Conservation (phyloP, 2,329 filamentous ascomycete species). For the Sarocladium strictum region DNA sequence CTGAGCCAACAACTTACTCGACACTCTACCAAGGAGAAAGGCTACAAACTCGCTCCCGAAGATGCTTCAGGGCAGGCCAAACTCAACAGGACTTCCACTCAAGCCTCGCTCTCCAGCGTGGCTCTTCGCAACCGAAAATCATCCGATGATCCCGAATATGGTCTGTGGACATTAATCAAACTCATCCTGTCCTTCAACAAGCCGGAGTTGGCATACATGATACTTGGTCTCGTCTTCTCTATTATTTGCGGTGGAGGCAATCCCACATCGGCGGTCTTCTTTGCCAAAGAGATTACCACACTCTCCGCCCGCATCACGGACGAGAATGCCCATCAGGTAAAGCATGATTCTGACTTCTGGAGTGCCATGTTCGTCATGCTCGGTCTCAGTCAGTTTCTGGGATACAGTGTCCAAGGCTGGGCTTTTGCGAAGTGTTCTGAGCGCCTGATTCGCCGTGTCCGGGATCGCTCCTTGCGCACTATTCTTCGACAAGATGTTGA, state of each 20-base stretch:
- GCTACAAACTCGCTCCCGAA: neutral
- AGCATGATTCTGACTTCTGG: conserved; percentile 77
- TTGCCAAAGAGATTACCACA: conserved; percentile 78
- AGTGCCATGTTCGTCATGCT: conserved; percentile 84
- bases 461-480: conserved; percentile 74
- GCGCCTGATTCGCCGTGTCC: conserved; percentile 73
- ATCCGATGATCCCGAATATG: conserved; percentile 49
- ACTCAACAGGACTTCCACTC: conserved; percentile 29
- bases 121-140: conserved; percentile 49
- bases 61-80: neutral
- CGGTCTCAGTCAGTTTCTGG: conserved; percentile 64
- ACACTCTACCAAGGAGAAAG: conserved; percentile 1
- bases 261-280: conserved; percentile 69
- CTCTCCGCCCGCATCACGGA: conserved; percentile 50
- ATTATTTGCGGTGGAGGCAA: conserved; percentile 77
- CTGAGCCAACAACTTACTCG: conserved; percentile 30
- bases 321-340: conserved; percentile 44
- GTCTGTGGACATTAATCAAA: conserved; percentile 69
- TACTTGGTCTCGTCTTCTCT: conserved; percentile 65
- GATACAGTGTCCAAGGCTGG: conserved; percentile 62
- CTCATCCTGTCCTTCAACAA: conserved; percentile 77
- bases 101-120: conserved; percentile 62
- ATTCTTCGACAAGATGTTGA: conserved; percentile 90
- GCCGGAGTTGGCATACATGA: conserved; percentile 65
- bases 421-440: conserved; percentile 84